A percentile compares a stretch with the other conserved stretches of the same genome.
Evolutionary conservation across 2,329 filamentous ascomycete genomes (phyloP).

Genomic region (Didymellaceae sp.): DNA sequence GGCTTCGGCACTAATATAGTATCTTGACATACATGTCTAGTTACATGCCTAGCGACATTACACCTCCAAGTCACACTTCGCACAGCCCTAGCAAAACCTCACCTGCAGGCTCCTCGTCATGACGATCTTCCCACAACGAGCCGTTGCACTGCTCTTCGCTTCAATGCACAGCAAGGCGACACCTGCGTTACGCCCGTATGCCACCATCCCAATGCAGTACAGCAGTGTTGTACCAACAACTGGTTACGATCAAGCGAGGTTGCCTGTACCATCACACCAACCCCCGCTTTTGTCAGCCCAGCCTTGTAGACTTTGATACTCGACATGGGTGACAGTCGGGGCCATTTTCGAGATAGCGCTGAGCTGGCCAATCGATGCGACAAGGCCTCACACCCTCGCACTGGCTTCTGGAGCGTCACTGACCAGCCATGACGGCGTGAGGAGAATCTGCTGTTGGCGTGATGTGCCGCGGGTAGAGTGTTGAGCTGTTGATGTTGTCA

Average conservation of each 20-base stretch:
- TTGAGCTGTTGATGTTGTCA: slow-evolving; percentile 6
- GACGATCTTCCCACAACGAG: slow-evolving; percentile 12
- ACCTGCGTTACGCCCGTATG: slow-evolving; percentile 13
- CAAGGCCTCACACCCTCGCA: neutral
- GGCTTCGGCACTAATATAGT: neutral
- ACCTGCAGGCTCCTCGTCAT: slow-evolving; percentile 10
- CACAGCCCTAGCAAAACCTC: neutral
- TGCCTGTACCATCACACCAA: slow-evolving; percentile 1
- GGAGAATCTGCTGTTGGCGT: neutral
- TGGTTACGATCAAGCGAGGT: slow-evolving; percentile 13
- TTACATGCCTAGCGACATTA: slow-evolving; percentile 4
- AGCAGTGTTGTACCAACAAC: slow-evolving; percentile 9
- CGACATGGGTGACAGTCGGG: no score
- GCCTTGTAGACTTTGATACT: slow-evolving; percentile 12
- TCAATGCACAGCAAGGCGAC: slow-evolving; percentile 10
- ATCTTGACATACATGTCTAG: slow-evolving; percentile 1
- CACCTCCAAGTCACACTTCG: neutral
- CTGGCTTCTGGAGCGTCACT: slow-evolving; percentile 2
- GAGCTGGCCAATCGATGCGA: neutral
- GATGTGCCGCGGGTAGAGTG: slow-evolving; percentile 9
- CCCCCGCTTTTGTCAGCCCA: slow-evolving; percentile 13
- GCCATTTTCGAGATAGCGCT: neutral
- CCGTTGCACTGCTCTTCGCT: slow-evolving; percentile 3
- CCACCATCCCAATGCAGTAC: slow-evolving; percentile 4
- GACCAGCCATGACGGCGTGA: slow-evolving; percentile 7